A percentile compares a stretch with the other conserved stretches of the same genome.
phyloP scores from a whole-genome alignment of 805 yeast genomes.

The Pichia thaimueangensis region DNA sequence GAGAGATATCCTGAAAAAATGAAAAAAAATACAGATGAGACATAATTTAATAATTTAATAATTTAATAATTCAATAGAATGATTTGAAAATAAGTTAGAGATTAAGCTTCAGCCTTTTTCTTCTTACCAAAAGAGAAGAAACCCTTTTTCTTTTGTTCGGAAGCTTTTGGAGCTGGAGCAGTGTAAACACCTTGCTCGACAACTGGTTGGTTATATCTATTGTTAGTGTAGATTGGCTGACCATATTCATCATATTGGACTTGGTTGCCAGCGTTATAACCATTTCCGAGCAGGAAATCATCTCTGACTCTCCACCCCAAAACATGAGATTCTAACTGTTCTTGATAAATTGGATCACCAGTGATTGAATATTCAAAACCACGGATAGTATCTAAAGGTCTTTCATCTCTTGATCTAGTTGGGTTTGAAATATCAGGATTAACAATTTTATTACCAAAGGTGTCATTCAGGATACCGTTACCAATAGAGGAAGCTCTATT shows the following conservation, averaged over 20 bases:
- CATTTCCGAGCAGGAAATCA: constrained; percentile 53
- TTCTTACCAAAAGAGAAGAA: constrained; percentile 60
- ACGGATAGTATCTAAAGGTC: constrained; percentile 95
- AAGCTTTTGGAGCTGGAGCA: constrained; percentile 43
- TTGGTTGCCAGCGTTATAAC: constrained; percentile 31
- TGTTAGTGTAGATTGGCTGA: constrained; percentile 33
- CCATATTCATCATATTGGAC: constrained; percentile 31
- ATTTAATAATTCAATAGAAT: background rate
- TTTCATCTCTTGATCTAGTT: constrained; percentile 84
- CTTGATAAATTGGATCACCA: constrained; percentile 74
- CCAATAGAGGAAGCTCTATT: constrained; percentile 30
- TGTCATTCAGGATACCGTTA: constrained; percentile 56
- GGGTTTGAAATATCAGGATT: constrained; percentile 91
- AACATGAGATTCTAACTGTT: constrained; percentile 69
- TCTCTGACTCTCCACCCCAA: constrained; percentile 86
- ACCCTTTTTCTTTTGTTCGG: constrained; percentile 67
- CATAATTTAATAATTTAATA: too few relatives aligned
- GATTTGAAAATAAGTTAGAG: background rate
- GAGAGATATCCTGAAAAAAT: too few relatives aligned
- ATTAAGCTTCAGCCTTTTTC: constrained; percentile 1
- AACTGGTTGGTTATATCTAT: constrained; percentile 8
- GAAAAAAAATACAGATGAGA: too few relatives aligned
- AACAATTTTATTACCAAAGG: constrained; percentile 75
- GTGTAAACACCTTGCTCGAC: constrained; percentile 34
- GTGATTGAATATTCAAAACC: constrained; percentile 91